These are phyloP conservation scores for Cladosporium phlei DNA, from an alignment of 2,329 filamentous ascomycete species.

Conservation along the genomic window DNA sequence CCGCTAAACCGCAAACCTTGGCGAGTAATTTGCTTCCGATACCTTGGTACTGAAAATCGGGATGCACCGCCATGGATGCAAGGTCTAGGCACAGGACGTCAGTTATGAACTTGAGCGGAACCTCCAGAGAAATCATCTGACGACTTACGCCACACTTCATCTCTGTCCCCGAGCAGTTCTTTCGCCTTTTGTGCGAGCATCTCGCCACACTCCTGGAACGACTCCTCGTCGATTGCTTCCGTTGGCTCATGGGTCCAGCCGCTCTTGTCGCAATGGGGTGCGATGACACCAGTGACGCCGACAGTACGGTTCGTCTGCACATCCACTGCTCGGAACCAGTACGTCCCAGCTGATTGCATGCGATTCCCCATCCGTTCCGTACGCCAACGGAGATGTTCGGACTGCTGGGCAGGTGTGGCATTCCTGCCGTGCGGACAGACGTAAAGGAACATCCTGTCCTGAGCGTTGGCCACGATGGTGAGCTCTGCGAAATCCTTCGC, in stretches of 20 bases:
- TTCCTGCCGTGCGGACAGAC: neutral
- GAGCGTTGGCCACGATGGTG: neutral
- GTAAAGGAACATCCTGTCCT: neutral
- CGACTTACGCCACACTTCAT: constrained; percentile 11
- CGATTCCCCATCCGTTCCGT: neutral
- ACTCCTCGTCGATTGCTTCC: constrained; percentile 1
- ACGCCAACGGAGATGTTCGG: constrained; percentile 3
- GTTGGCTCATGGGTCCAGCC: neutral
- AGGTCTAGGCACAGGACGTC: too few relatives aligned
- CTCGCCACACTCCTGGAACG: neutral
- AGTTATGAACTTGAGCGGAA: too few relatives aligned
- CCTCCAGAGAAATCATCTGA: too few relatives aligned
- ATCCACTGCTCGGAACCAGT: constrained; percentile 11
- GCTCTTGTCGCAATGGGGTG: neutral
- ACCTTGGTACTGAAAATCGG: constrained; percentile 2
- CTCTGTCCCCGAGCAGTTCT: neutral
- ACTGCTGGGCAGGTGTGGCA: neutral
- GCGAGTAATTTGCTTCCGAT: neutral
- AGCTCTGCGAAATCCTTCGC: neutral
- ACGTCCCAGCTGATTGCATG: neutral
- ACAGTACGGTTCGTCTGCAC: neutral
- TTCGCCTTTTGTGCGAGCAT: neutral
- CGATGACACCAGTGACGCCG: constrained; percentile 1
- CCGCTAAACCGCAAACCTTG: neutral
- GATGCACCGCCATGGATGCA: constrained; percentile 13